Evolutionary conservation across 805 yeast species (phyloP).

Genomic region (Sugiyamaella smithiae): DNA sequence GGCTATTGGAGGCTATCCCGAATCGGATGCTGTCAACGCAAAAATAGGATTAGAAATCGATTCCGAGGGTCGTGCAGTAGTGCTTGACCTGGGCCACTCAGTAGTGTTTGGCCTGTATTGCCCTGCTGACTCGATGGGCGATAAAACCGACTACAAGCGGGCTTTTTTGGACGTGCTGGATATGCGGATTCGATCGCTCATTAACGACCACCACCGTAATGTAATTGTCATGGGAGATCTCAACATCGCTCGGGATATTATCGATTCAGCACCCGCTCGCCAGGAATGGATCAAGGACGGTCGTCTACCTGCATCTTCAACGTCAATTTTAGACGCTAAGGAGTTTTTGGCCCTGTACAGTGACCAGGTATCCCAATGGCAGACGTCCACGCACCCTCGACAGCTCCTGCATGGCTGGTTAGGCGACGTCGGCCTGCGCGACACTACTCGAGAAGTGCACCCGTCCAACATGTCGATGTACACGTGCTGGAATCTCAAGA

Average conservation of each 20-base stretch:
- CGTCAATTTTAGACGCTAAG: slow-evolving; percentile 14
- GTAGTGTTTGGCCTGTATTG: slow-evolving; percentile 65
- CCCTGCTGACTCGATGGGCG: slow-evolving; percentile 80
- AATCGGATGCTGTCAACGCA: slow-evolving; percentile 39
- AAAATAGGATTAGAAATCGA: slow-evolving; percentile 53
- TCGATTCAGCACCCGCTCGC: slow-evolving; percentile 76
- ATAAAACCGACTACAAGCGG: slow-evolving; percentile 51
- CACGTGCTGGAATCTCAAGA: slow-evolving; percentile 88
- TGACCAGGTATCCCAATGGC: slow-evolving; percentile 35
- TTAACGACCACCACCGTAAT: slow-evolving; percentile 52
- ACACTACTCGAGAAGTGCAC: slow-evolving; percentile 40
- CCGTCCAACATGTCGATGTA: slow-evolving; percentile 64
- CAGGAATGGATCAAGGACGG: slow-evolving; percentile 41
- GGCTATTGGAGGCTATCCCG: slow-evolving; percentile 73
- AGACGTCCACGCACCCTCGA: slow-evolving; percentile 43
- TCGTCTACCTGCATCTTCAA: slow-evolving; percentile 1
- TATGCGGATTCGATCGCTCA: slow-evolving; percentile 56
- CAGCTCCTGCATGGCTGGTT: slow-evolving; percentile 47
- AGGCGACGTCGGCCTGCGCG: slow-evolving; percentile 26
- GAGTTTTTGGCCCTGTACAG: slow-evolving; percentile 40
- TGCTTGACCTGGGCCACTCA: slow-evolving; percentile 57
- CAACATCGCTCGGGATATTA: slow-evolving; percentile 73
- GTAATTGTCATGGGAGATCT: slow-evolving; percentile 87
- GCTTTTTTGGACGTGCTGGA: slow-evolving; percentile 59
- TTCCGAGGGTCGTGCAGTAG: slow-evolving; percentile 78